phyloP scores from a whole-genome alignment of 2,329 filamentous ascomycete species.

The Hymenoscyphus fraxineus region DNA sequence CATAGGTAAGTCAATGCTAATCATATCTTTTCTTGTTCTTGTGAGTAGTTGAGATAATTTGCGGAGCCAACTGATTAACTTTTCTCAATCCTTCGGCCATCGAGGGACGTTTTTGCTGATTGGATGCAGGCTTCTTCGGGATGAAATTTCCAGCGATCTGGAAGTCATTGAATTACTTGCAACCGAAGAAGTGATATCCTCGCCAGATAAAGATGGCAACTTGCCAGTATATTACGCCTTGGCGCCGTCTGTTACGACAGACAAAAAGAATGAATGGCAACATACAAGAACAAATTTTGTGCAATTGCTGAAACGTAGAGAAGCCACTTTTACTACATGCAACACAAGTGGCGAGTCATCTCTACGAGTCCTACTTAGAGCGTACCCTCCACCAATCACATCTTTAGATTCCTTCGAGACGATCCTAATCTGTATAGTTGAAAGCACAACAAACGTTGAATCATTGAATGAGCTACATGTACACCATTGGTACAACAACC shows the following conservation, averaged over 20 bases:
- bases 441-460: background rate
- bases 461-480: background rate
- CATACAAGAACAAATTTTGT: background rate
- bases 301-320: background rate
- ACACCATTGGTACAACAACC: background rate
- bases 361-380: background rate
- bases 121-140: background rate
- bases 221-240: background rate
- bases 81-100: too few species aligned
- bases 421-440: background rate
- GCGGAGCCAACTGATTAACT: too few species aligned
- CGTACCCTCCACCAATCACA: background rate
- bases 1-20: background rate
- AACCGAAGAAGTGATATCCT: background rate
- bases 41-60: too few species aligned
- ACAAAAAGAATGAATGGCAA: background rate
- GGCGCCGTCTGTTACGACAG: too few species aligned
- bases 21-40: too few species aligned
- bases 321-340: background rate
- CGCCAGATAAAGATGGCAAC: background rate
- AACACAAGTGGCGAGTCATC: background rate
- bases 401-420: background rate
- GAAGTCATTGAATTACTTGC: background rate
- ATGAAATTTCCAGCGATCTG: background rate
- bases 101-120: too few species aligned